Conservation (phyloP, 2,329 filamentous ascomycete genomes). For the Emergomyces africanus region DNA sequence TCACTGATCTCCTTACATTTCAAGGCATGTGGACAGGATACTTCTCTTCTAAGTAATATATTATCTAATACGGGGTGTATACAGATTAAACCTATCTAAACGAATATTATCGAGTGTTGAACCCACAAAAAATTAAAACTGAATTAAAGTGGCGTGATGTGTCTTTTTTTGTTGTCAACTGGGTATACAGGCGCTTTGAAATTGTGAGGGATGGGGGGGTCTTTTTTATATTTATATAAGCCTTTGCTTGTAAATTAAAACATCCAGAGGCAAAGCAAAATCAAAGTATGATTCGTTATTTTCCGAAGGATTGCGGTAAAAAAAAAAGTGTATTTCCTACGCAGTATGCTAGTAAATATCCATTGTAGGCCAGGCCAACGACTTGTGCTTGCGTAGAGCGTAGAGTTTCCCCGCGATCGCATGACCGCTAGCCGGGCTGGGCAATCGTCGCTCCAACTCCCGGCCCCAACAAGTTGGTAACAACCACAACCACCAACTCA, state of each 20-base stretch:
- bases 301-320: not conserved
- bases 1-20: slow-evolving; percentile 94
- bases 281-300: not conserved
- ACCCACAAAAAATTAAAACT: not conserved
- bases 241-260: slow-evolving; percentile 1
- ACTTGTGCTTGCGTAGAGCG: not conserved
- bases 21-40: slow-evolving; percentile 46
- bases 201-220: not conserved
- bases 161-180: not conserved
- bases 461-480: not conserved
- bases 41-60: slow-evolving; percentile 13
- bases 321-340: not conserved
- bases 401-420: slow-evolving; percentile 20
- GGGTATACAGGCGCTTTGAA: not conserved
- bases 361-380: no score
- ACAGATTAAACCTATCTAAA: slow-evolving; percentile 40
- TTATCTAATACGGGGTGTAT: not conserved
- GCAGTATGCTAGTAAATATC: not conserved
- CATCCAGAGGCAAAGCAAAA: not conserved
- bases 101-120: not conserved
- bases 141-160: not conserved
- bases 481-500: not conserved
- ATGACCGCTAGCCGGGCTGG: slow-evolving; percentile 17
- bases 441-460: not conserved
- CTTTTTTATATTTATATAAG: not conserved